Evolutionary conservation across 768 basidiomycete genomes (phyloP), one percentile per base, ranked within the genome.

Genomic region (Omphalotus guepiniiformis): DNA sequence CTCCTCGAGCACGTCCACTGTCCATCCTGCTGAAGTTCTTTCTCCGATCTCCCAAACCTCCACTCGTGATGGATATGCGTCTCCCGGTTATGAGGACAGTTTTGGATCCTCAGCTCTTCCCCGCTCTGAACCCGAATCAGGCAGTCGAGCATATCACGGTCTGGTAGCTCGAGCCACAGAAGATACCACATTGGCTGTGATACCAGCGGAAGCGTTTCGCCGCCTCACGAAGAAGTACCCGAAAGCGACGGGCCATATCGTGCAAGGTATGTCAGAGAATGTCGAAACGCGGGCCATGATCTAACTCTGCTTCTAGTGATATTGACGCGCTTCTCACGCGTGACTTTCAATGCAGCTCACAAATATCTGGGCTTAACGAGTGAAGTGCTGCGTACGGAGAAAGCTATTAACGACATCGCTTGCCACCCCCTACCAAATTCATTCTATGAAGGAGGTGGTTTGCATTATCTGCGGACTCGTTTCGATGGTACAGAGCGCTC

Each of bases 271-370:
- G 61, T n/a, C n/a, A n/a, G n/a, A n/a, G n/a, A n/a, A n/a, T n/a
- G n/a, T n/a, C n/a, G n/a, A n/a, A n/a, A n/a, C n/a, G n/a, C n/a
- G n/a, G n/a, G n/a, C n/a, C 23, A 27, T 26, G 32, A n/a, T 49
- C 26, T 55, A 34, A 30, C 13, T 37, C 5, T 38, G 16, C 48
- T 27, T 43, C 57, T 55, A 86, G 94, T 97, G 27, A 96, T 99
- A 51, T 69, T 99, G 50, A 96, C 96, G 3, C 80, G 96, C 2
- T 95, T 99, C 62, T 93, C 93, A 18, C 82, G 96, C 21, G 96
- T 98, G 9, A 99, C 96, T 0, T 97, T 99, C 72, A 90, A 87
- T 60, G 96, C 95, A 8, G 94, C 96, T 0, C 96, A 98, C 65
- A 88, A 87, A 58, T 99, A 96, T 63, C 80, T 99, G 5, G 96